Conservation (phyloP, 140 eudicot species). For the Oenanthe javanica region DNA sequence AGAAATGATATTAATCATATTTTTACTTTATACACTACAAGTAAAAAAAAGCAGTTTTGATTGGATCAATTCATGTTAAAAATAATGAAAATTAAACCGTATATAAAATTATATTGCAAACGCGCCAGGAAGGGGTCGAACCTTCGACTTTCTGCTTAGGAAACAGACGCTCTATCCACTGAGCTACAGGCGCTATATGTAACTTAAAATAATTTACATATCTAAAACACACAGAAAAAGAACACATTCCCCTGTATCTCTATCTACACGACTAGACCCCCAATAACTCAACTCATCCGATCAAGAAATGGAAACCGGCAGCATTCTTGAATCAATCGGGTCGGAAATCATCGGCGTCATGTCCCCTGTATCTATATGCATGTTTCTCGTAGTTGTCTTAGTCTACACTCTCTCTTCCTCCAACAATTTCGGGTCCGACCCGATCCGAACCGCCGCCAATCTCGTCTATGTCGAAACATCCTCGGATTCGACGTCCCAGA, state of each 20-base stretch:
- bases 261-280: not conserved
- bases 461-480: constrained; percentile 77
- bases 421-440: constrained; percentile 25
- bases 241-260: not conserved
- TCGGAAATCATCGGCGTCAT: constrained; percentile 72
- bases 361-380: constrained; percentile 93
- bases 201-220: too few species aligned
- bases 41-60: too few species aligned
- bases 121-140: constrained; percentile 60
- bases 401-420: constrained; percentile 59
- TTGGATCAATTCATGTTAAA: too few species aligned
- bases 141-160: constrained; percentile 99
- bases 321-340: constrained; percentile 70
- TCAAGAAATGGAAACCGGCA: constrained; percentile 20
- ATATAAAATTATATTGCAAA: too few species aligned
- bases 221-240: too few species aligned
- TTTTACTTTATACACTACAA: too few species aligned
- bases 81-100: too few species aligned
- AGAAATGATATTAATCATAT: not conserved
- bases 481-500: constrained; percentile 54
- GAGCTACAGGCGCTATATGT: constrained; percentile 76
- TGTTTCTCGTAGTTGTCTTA: constrained; percentile 81
- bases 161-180: constrained; percentile 99
- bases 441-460: constrained; percentile 90
- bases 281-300: not conserved